Evolutionary conservation across 2,329 filamentous ascomycete genomes (phyloP).

Genomic region (Emydomyces testavorans): DNA sequence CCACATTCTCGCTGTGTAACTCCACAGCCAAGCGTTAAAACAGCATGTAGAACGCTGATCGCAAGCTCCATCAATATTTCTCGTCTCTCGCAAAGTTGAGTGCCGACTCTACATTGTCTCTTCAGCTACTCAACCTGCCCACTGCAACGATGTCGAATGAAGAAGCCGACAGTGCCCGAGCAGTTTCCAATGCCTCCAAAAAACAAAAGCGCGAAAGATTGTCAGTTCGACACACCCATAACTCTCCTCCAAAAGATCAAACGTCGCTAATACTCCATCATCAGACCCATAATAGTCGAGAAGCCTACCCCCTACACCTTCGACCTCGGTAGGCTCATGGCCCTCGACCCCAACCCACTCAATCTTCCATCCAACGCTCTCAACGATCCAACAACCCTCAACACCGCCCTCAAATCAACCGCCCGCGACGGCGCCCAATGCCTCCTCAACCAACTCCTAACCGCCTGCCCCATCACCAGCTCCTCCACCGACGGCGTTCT

Average conservation of each 20-base stretch:
- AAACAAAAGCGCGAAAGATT: conserved; percentile 31
- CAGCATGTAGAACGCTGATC: neutral
- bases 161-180: conserved; percentile 20
- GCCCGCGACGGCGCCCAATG: conserved; percentile 85
- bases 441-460: conserved; percentile 88
- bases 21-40: too few species aligned
- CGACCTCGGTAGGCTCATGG: conserved; percentile 77
- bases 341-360: conserved; percentile 76
- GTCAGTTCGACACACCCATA: conserved; percentile 22
- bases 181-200: conserved; percentile 17
- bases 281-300: conserved; percentile 51
- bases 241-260: neutral
- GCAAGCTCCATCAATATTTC: neutral
- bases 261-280: neutral
- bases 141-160: conserved; percentile 21
- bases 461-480: conserved; percentile 67
- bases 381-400: conserved; percentile 34
- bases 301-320: conserved; percentile 88
- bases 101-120: neutral
- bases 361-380: conserved; percentile 38
- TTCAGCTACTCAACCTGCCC: neutral
- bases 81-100: neutral
- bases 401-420: conserved; percentile 57
- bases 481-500: conserved; percentile 56
- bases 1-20: neutral